These are phyloP conservation scores for Phytophthora hibernalis DNA, from an alignment of 352 stramenopile genomes.

Conservation along the genomic window DNA sequence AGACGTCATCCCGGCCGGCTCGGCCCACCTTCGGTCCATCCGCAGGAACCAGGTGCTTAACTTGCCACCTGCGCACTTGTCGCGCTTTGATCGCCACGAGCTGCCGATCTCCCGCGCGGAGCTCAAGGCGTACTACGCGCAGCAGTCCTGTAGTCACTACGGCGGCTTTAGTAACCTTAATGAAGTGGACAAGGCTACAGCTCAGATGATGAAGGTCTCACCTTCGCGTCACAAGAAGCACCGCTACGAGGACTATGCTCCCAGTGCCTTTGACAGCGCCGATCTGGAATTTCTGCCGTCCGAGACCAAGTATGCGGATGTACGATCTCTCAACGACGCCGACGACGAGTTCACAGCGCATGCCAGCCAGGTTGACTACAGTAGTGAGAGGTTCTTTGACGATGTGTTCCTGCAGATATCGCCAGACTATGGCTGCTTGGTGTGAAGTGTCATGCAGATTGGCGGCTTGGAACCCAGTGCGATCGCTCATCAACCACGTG, in stretches of 20 bases:
- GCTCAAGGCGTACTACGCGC: constrained; percentile 24
- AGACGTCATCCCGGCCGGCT: constrained; percentile 50
- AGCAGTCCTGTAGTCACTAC: constrained; percentile 24
- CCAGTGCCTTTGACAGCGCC: constrained; percentile 33
- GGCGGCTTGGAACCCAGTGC: constrained; percentile 10
- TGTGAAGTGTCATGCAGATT: constrained; percentile 30
- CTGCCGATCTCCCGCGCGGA: constrained; percentile 8
- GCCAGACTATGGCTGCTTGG: constrained; percentile 74
- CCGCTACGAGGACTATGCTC: constrained; percentile 36
- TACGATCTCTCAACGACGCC: constrained; percentile 53
- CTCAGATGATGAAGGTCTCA: constrained; percentile 25
- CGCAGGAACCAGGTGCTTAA: constrained; percentile 55
- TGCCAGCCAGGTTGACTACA: constrained; percentile 69
- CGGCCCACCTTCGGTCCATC: constrained; percentile 53
- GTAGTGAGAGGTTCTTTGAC: constrained; percentile 76
- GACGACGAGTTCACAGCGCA: constrained; percentile 58
- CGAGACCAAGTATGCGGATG: constrained; percentile 64
- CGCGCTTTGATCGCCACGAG: constrained; percentile 25
- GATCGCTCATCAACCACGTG: constrained; percentile 34
- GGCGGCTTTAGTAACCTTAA: constrained; percentile 20
- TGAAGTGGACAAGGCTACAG: constrained; percentile 24
- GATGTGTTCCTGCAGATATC: constrained; percentile 84
- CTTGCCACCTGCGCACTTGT: constrained; percentile 31
- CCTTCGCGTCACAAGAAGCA: constrained; percentile 16
- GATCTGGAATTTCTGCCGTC: constrained; percentile 47